A percentile compares a stretch with the other conserved stretches of the same genome.
These are phyloP conservation scores for Ambrosia trifida DNA, from an alignment of 129 eudicot species.

Conservation along the genomic window DNA sequence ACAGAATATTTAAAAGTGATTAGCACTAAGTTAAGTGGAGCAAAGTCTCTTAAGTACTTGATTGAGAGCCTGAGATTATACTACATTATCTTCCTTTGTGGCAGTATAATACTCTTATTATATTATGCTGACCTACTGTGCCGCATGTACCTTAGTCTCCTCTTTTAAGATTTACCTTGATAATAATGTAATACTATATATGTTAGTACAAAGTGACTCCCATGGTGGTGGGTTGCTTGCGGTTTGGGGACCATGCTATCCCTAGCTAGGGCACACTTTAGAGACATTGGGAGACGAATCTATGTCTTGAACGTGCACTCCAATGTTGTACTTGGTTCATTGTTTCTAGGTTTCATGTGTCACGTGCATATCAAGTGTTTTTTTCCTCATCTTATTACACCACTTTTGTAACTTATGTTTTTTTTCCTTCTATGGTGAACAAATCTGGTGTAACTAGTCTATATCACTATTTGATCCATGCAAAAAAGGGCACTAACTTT, in stretches of 20 bases:
- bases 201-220: conserved; percentile 23
- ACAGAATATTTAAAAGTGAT: conserved; percentile 37
- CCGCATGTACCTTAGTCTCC: conserved; percentile 19
- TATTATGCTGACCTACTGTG: conserved; percentile 7
- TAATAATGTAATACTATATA: conserved; percentile 13
- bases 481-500: background rate
- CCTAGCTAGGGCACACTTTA: conserved; percentile 34
- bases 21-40: conserved; percentile 44
- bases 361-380: conserved; percentile 21
- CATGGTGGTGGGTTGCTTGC: conserved; percentile 35
- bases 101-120: conserved; percentile 29
- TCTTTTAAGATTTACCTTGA: conserved; percentile 29
- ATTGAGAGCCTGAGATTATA: conserved; percentile 33
- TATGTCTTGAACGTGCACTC: conserved; percentile 36
- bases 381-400: background rate
- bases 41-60: conserved; percentile 35
- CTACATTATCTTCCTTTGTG: conserved; percentile 36
- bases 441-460: background rate
- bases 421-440: background rate
- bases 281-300: conserved; percentile 31
- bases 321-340: conserved; percentile 22
- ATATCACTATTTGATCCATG: background rate
- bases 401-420: background rate
- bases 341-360: conserved; percentile 9
- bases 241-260: conserved; percentile 41